phyloP scores from a whole-genome alignment of 176 grass and related monocot species.

The Aegilops bicornis region DNA sequence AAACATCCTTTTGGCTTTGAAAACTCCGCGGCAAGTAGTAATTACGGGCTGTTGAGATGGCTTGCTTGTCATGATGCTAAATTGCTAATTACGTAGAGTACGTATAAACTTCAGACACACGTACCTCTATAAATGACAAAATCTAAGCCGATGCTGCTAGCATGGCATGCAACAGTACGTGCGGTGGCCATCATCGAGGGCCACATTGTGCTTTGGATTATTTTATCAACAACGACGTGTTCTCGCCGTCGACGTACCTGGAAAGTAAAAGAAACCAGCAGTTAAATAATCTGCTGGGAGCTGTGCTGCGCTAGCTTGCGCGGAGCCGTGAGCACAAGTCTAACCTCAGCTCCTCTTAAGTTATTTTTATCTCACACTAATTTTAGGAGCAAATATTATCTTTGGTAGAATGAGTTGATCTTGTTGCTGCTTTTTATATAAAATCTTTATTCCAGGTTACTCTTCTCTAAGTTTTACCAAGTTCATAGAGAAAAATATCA shows the following conservation, averaged over 20 bases:
- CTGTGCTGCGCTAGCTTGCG: neutral
- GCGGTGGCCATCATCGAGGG: constrained; percentile 29
- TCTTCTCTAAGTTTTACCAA: no score
- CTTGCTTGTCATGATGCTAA: constrained; percentile 43
- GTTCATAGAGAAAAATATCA: no score
- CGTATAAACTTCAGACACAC: constrained; percentile 36
- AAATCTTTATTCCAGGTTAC: neutral
- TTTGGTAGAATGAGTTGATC: neutral
- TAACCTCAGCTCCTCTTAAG: neutral
- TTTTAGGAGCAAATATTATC: neutral
- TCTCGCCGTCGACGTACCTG: neutral
- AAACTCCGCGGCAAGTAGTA: constrained; percentile 43
- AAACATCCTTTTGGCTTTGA: constrained; percentile 19
- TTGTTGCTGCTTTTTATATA: neutral
- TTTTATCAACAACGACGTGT: constrained; percentile 27
- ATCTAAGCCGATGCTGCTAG: constrained; percentile 26
- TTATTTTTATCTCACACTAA: neutral
- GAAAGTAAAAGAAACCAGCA: constrained; percentile 3
- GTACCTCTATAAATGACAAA: constrained; percentile 53
- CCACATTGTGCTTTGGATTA: constrained; percentile 39
- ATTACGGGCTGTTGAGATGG: constrained; percentile 39
- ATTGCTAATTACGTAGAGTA: constrained; percentile 33
- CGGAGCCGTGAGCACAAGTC: neutral
- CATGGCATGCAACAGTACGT: constrained; percentile 23
- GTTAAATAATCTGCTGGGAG: neutral